These are phyloP conservation scores for Sindora glabra DNA, from an alignment of 306 rosid genomes.

Conservation along the genomic window DNA sequence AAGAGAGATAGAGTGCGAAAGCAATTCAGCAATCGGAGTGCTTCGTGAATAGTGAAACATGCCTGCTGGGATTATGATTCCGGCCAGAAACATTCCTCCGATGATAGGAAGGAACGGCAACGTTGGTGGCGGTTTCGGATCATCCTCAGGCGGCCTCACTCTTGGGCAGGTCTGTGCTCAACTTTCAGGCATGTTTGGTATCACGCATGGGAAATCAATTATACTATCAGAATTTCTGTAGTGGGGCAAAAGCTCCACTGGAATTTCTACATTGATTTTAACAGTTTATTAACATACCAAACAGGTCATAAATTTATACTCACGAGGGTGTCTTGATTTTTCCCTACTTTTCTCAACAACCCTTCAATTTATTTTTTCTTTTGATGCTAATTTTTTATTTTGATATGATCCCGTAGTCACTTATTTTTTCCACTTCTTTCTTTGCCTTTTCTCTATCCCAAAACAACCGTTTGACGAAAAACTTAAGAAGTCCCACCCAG, in stretches of 20 bases:
- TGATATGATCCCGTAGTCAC: not conserved
- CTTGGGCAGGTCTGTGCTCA: slow-evolving; percentile 65
- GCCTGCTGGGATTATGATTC: slow-evolving; percentile 59
- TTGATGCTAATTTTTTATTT: not conserved
- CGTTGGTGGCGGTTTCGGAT: slow-evolving; percentile 48
- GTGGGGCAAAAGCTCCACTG: too few species aligned
- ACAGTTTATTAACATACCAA: too few species aligned
- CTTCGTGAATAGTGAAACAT: too few species aligned
- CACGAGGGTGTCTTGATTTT: not conserved
- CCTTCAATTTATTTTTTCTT: not conserved
- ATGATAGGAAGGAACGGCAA: slow-evolving; percentile 40
- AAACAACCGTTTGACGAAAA: too few species aligned
- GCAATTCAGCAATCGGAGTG: too few species aligned
- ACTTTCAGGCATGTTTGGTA: slow-evolving; percentile 5
- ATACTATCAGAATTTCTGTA: too few species aligned
- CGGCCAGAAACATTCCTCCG: slow-evolving; percentile 48
- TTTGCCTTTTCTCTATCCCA: not conserved
- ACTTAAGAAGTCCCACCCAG: not conserved
- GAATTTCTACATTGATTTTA: too few species aligned
- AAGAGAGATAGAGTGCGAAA: not conserved
- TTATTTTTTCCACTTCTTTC: not conserved
- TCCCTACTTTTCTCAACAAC: not conserved
- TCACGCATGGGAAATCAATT: too few species aligned
- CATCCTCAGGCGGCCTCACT: slow-evolving; percentile 47
- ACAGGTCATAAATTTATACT: not conserved